These are phyloP conservation scores for Rutstroemia sp. DNA, from an alignment of 2,329 filamentous ascomycete genomes.

Conservation along the genomic window DNA sequence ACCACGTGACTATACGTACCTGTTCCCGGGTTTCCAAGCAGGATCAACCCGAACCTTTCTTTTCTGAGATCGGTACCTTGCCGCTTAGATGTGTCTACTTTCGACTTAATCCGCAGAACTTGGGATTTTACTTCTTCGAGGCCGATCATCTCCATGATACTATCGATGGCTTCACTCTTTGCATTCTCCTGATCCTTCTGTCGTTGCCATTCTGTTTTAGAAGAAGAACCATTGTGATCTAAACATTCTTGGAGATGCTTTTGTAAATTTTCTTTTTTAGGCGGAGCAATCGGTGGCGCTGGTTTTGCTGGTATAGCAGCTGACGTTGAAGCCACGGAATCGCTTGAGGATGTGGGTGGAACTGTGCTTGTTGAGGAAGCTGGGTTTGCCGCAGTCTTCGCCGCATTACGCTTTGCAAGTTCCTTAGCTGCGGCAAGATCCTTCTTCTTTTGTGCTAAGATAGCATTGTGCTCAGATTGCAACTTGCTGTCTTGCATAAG, in stretches of 20 bases:
- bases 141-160: slow-evolving; percentile 63
- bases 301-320: not conserved
- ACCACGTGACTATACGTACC: slow-evolving; percentile 34
- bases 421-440: slow-evolving; percentile 39
- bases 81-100: slow-evolving; percentile 51
- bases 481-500: slow-evolving; percentile 37
- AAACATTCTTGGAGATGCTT: slow-evolving; percentile 11
- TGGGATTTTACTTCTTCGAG: slow-evolving; percentile 60
- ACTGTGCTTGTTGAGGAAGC: not conserved
- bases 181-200: slow-evolving; percentile 48
- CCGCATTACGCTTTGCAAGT: slow-evolving; percentile 18
- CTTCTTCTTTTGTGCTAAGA: slow-evolving; percentile 38
- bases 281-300: not conserved
- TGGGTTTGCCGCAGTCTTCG: not conserved
- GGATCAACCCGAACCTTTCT: slow-evolving; percentile 54
- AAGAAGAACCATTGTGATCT: slow-evolving; percentile 19
- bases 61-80: slow-evolving; percentile 47
- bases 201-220: slow-evolving; percentile 51
- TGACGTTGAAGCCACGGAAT: not conserved
- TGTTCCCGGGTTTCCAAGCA: slow-evolving; percentile 71
- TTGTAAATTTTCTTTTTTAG: slow-evolving; percentile 5
- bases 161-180: slow-evolving; percentile 48
- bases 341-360: not conserved
- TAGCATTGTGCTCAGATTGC: slow-evolving; percentile 36
- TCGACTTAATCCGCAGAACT: slow-evolving; percentile 55